Base-by-base conservation (phyloP, 1,284 basidiomycete genomes). In the Malassezia nana region DNA sequence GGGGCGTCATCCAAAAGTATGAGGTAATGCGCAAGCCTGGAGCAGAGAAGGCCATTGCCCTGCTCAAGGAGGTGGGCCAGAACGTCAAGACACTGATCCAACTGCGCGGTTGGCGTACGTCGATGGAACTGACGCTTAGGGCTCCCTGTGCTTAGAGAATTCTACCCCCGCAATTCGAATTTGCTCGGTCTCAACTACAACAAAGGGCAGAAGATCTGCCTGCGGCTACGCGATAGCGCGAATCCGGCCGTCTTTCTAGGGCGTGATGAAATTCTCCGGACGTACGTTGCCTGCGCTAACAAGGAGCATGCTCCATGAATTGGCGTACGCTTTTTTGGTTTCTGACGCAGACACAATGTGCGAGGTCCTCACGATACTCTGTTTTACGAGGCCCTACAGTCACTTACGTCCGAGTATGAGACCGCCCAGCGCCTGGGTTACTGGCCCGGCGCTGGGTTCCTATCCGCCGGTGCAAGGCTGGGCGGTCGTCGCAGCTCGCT, bases 151-250 rank as follows among this genome's bases (percentile, higher is more conserved):
- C 52, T 65, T 6, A 46, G 52, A 4, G 64, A 65, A 42, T 52
- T 65, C 32, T 58, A 45, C 24, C 64, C 64, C 1, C 46, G 38
- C 33, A 52, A 32, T 25, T 35, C 32, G 9, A 32, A 38, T 15
- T 46, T 65, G 9, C 57, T 67, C 10, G 65, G 65, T 13, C 46
- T 67, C 15, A 67, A 67, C 39, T 43, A 58, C 22, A 65, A 65
- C 22, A 28, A 35, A 1, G 65, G 65, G 2, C 44, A 58, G 18
- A 64, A 62, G 57, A 65, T 67, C 30, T 58, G 38, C 22, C 48
- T 67, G 13, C 51, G 65, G 0, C 52, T 67, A 13, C 58, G 65
- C 4, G 15, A 28, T n/a, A 31, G 46, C 4, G 18, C 20, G 12
- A 32, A 47, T 40, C 20, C 39, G 2, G 35, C 47, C 2, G 40